These are phyloP conservation scores for Populus davidiana DNA, from an alignment of 345 rosid species.

Conservation along the genomic window DNA sequence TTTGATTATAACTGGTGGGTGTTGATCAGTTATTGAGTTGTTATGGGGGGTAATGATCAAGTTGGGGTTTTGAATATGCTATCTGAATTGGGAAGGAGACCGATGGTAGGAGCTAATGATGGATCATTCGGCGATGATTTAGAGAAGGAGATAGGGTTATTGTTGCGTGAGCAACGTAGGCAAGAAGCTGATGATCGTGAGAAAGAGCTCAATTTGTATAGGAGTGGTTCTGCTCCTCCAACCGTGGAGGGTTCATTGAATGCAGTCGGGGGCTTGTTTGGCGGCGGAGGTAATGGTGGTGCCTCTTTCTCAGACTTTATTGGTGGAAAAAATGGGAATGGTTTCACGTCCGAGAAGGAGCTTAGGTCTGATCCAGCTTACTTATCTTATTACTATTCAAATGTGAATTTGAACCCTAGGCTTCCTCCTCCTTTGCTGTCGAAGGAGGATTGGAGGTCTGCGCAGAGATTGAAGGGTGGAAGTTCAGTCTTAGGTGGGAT, in stretches of 20 bases:
- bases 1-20: conserved; percentile 26
- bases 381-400: conserved; percentile 60
- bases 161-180: conserved; percentile 50
- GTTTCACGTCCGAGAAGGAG: conserved; percentile 55
- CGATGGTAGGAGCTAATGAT: conserved; percentile 61
- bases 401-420: conserved; percentile 84
- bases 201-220: conserved; percentile 55
- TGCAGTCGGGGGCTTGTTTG: conserved; percentile 61
- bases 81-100: conserved; percentile 59
- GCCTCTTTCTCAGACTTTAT: conserved; percentile 30
- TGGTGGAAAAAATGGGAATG: conserved; percentile 45
- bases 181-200: conserved; percentile 59
- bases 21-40: conserved; percentile 14
- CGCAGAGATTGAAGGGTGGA: conserved; percentile 71
- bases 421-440: conserved; percentile 87
- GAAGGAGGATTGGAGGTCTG: conserved; percentile 77
- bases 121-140: conserved; percentile 71
- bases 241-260: conserved; percentile 66
- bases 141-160: conserved; percentile 64
- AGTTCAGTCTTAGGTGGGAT: conserved; percentile 58
- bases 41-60: conserved; percentile 30
- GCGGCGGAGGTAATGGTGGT: conserved; percentile 33
- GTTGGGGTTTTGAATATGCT: conserved; percentile 41
- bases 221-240: conserved; percentile 82
- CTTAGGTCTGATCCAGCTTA: conserved; percentile 82